Base-by-base conservation (phyloP, 768 basidiomycete species). In the Hydnomerulius pinastri region DNA sequence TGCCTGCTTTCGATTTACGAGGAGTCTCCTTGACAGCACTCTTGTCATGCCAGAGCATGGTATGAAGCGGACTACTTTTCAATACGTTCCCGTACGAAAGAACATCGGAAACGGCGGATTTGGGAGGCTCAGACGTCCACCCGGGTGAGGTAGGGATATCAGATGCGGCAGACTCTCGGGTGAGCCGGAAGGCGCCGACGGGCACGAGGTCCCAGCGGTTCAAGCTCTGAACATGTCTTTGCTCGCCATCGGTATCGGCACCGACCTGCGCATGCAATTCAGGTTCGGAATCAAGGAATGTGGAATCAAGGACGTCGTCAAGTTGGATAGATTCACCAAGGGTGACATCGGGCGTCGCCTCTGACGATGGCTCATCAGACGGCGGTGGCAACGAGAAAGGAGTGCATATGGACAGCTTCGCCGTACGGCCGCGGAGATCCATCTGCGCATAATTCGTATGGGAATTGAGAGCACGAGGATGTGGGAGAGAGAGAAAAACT, bases 271-370 rank as follows among this genome's bases (percentile, higher is more conserved):
- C 50, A 42, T 60, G 65, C 13, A 51, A 49, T 43, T 77, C 75
- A 15, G 72, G 76, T 43, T 85, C 85, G 0, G 78, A 75, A 57
- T 83, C 83, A 17, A 90, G 71, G 67, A 87, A 81, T 0, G 89
- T 84, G 1, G 83, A 76, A 49, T 92, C 87, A 29, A 92, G 74
- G 15, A 92, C 88, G 57, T 92, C 90, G 58, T 88, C 81, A 18
- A 92, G 76, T 53, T 71, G 71, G 29, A 81, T 76, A 10, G 81
- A 73, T 51, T 83, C 79, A 12, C 80, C 69, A 21, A 77, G 71
- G 23, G 66, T 62, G 21, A 70, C 64, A 12, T 74, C 71, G 4
- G 73, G 66, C 15, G 68, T 67, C 30, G 64, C 64, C 42, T 63
- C 66, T 40, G 68, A 61, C 32, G 61, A 57, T 21, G 61, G 55